phyloP scores from a whole-genome alignment of 208 protist genomes.

The Crithidia bombi region DNA sequence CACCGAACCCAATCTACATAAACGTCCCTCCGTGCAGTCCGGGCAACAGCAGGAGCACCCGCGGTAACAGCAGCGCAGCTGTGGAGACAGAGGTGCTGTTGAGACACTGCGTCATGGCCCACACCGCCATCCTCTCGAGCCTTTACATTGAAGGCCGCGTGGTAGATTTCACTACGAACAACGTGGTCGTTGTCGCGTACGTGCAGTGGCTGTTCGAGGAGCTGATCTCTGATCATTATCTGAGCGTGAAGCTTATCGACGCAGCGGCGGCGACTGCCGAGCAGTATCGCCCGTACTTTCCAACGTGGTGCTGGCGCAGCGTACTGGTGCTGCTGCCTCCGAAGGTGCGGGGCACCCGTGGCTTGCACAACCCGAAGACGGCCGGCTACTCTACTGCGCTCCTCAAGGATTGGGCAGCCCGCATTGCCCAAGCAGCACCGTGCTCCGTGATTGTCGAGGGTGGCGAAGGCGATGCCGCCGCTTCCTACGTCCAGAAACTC shows the following conservation, averaged over 20 bases:
- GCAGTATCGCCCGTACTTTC: constrained; percentile 48
- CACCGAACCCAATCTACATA: constrained; percentile 56
- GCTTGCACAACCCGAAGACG: constrained; percentile 12
- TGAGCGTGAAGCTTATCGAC: constrained; percentile 27
- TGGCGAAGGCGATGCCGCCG: not conserved
- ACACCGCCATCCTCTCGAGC: constrained; percentile 66
- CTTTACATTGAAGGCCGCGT: constrained; percentile 78
- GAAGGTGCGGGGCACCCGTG: constrained; percentile 5
- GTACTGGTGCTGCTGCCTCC: constrained; percentile 66
- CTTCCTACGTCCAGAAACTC: constrained; percentile 28
- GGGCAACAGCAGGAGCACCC: not conserved
- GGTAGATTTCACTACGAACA: constrained; percentile 55
- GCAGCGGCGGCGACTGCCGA: not conserved
- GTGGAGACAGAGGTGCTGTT: constrained; percentile 26
- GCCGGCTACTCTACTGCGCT: constrained; percentile 10
- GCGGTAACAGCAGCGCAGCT: not conserved
- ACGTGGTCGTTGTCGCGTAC: constrained; percentile 51
- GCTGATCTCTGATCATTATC: constrained; percentile 41
- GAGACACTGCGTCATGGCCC: constrained; percentile 62
- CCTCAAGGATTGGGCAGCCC: constrained; percentile 26
- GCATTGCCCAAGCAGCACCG: constrained; percentile 56
- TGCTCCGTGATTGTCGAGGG: constrained; percentile 58
- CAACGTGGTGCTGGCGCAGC: constrained; percentile 44
- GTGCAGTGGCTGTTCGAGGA: constrained; percentile 63
- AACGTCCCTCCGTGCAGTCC: constrained; percentile 12